Evolutionary conservation across 2,329 filamentous ascomycete species (phyloP), one percentile per base, ranked within the genome.

Genomic region (Meredithiella fracta): DNA sequence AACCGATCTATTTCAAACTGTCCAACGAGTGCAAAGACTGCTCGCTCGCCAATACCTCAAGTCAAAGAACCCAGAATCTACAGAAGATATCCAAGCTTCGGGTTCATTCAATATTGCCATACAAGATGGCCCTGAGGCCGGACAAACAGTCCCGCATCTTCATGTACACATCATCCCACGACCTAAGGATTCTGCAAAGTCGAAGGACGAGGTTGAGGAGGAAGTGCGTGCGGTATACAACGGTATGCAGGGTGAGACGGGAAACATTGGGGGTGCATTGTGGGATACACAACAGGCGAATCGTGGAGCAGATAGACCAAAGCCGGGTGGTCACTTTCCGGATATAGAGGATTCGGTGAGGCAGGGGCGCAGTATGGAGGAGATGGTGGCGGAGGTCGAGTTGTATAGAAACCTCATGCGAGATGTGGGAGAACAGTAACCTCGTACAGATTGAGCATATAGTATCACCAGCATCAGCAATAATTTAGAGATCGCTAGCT

Each of bases 121-220:
- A n/a, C 92, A 98, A 67, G 92, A 98, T 67, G 92, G 92, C 20
- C 72, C 75, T 31, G 87, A 89, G 59, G 88, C 92, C 1, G 92
- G 92, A 0, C 92, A 98, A 76, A 95, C 88, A 57, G 91, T 98
- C 47, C 76, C 87, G 7, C 92, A 98, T 70, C 81, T 96, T 14
- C 92, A 98, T 70, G 85, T 89, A 25, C 92, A 98, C 70, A 78
- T 96, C 51, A 91, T 96, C 55, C 90, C 90, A 20, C 73, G 90
- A 37, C 72, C 70, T 58, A 76, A 81, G 40, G 74, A 80, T 65
- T 2, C 29, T 22, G 42, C 15, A 3, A 58, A 58, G 25, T 75
- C 67, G 65, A 71, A 63, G 31, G 68, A 69, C 60, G 61, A 65
- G 59, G 54, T 65, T 66, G 3, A 65, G 60, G 73, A 77, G 9